Evolutionary conservation across 2,329 filamentous ascomycete species (phyloP).

Genomic region (Magnaporthiopsis rhizophila): DNA sequence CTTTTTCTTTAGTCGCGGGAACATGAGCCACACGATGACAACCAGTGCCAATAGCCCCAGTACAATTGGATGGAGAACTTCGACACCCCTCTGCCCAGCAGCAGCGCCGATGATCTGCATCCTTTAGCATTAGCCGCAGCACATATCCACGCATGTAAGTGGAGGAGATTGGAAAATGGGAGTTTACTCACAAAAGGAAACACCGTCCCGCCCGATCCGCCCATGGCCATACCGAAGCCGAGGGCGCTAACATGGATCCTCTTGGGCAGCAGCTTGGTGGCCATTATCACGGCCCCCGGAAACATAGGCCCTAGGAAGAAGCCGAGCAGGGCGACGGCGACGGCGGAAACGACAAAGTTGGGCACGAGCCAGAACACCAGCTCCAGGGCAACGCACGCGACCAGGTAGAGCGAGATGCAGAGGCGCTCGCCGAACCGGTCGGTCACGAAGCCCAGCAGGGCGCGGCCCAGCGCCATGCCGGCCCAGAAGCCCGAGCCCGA

Average conservation of each 20-base stretch:
- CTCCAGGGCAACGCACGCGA: constrained; percentile 54
- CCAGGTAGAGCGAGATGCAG: constrained; percentile 55
- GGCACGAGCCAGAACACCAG: constrained; percentile 78
- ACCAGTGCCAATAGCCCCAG: constrained; percentile 39
- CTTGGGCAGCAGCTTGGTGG: constrained; percentile 54
- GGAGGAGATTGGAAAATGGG: too few relatives aligned
- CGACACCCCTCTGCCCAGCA: constrained; percentile 47
- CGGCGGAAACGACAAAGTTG: constrained; percentile 64
- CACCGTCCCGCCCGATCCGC: constrained; percentile 62
- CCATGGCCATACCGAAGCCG: constrained; percentile 70
- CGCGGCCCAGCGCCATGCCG: constrained; percentile 63
- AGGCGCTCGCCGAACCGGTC: constrained; percentile 62
- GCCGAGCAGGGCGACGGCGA: constrained; percentile 63
- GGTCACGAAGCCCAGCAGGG: constrained; percentile 67
- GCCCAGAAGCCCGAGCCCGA: constrained; percentile 76
- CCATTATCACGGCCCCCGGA: constrained; percentile 61
- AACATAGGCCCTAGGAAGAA: constrained; percentile 78
- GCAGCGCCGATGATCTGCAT: constrained; percentile 47
- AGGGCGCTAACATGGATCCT: constrained; percentile 55
- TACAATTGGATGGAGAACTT: constrained; percentile 48
- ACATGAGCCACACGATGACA: constrained; percentile 35
- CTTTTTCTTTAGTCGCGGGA: constrained; percentile 34
- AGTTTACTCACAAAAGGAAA: constrained; percentile 45
- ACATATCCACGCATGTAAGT: not conserved
- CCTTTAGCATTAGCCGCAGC: not conserved